phyloP scores from a whole-genome alignment of 805 yeast species.

The Tetrapisispora arboricola region DNA sequence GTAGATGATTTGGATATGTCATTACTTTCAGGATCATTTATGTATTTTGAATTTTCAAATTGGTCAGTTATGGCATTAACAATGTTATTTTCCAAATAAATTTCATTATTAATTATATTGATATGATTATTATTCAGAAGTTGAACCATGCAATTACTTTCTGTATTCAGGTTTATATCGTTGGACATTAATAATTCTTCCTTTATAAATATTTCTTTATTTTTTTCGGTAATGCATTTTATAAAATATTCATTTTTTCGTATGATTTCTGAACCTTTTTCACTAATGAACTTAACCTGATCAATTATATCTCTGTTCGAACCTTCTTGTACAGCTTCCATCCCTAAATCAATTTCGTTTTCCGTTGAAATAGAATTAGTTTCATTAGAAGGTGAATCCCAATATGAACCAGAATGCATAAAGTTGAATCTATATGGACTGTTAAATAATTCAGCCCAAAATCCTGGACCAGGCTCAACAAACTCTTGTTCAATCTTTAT shows the following conservation, averaged over 20 bases:
- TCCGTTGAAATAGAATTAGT: neutral
- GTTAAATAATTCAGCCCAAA: conserved; percentile 20
- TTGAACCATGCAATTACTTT: neutral
- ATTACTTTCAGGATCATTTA: neutral
- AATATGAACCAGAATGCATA: conserved; percentile 2
- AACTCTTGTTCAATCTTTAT: conserved; percentile 22
- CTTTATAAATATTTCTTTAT: conserved; percentile 7
- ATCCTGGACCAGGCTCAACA: conserved; percentile 24
- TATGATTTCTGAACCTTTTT: conserved; percentile 9
- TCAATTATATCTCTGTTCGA: neutral
- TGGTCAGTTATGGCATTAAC: neutral
- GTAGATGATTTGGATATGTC: no score
- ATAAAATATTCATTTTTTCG: conserved; percentile 12
- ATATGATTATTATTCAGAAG: neutral
- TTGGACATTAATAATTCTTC: conserved; percentile 6
- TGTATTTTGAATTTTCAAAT: neutral
- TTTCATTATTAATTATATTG: neutral
- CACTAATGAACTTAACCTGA: conserved; percentile 3
- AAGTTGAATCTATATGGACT: conserved; percentile 4
- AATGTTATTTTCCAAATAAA: neutral
- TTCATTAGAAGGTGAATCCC: conserved; percentile 2
- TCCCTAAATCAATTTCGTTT: neutral
- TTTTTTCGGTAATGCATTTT: conserved; percentile 12
- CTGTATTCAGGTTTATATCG: neutral
- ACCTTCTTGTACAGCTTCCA: neutral